phyloP scores from a whole-genome alignment of 2,329 filamentous ascomycete species.

The Xylaria hypoxylon region DNA sequence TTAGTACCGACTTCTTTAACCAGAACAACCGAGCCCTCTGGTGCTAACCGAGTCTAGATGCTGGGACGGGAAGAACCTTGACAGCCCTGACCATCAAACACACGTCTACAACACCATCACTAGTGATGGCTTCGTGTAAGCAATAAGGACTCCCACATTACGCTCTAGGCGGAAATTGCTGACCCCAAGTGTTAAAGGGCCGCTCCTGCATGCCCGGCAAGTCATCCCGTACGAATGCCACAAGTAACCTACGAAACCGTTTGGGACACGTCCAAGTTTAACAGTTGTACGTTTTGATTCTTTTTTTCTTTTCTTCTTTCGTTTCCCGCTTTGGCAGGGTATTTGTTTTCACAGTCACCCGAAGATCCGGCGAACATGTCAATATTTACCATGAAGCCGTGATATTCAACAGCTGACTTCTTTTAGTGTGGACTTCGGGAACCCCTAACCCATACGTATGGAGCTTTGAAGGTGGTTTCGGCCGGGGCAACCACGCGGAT shows the following conservation, averaged over 20 bases:
- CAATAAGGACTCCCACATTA: too few species aligned
- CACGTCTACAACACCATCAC: conserved; percentile 47
- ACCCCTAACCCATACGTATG: conserved; percentile 46
- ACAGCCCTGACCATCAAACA: conserved; percentile 42
- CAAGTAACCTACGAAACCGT: conserved; percentile 55
- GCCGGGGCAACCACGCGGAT: conserved; percentile 52
- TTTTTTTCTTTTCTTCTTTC: not conserved
- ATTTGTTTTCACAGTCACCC: not conserved
- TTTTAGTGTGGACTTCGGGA: conserved; percentile 49
- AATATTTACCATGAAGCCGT: not conserved
- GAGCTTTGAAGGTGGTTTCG: conserved; percentile 48
- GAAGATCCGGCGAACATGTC: too few species aligned
- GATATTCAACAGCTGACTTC: conserved; percentile 4
- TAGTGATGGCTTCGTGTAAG: conserved; percentile 35
- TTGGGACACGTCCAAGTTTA: conserved; percentile 56
- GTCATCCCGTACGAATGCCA: conserved; percentile 52
- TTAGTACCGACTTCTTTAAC: conserved; percentile 34
- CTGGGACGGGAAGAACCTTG: conserved; percentile 44
- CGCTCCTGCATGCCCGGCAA: conserved; percentile 47
- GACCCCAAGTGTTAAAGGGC: too few species aligned
- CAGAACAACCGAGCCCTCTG: not conserved
- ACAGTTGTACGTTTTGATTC: conserved; percentile 41
- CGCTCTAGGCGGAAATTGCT: too few species aligned
- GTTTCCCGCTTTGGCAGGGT: not conserved
- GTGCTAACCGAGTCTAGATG: conserved; percentile 36